These are phyloP conservation scores for Aquilaria sinensis DNA, from an alignment of 345 rosid genomes.

Conservation along the genomic window DNA sequence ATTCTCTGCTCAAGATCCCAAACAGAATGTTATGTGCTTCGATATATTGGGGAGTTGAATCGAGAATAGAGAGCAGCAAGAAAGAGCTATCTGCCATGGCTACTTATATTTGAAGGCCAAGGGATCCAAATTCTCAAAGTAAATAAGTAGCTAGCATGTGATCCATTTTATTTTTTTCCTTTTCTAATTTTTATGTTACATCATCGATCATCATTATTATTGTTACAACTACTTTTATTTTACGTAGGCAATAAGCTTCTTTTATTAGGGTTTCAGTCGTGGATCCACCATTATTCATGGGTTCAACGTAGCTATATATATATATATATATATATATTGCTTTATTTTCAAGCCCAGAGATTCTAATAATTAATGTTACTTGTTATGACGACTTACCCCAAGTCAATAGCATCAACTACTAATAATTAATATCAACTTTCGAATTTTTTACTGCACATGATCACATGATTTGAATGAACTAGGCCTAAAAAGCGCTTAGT, in stretches of 20 bases:
- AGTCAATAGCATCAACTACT: no score
- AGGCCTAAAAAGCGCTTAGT: no score
- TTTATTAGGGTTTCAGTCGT: neutral
- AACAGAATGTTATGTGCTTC: neutral
- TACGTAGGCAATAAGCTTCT: neutral
- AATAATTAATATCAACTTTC: no score
- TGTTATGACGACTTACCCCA: no score
- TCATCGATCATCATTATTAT: neutral
- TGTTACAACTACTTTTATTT: neutral
- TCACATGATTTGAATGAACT: no score
- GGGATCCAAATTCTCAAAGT: neutral
- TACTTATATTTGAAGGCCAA: neutral
- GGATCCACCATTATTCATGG: conserved; percentile 8
- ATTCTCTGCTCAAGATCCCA: conserved; percentile 4
- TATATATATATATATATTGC: no score
- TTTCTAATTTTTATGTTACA: neutral
- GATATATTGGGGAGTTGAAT: no score
- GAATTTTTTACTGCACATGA: no score
- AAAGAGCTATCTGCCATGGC: neutral
- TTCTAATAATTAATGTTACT: no score
- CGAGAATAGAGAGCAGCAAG: neutral
- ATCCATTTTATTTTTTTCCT: no score
- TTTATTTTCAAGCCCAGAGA: no score
- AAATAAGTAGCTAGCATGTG: neutral
- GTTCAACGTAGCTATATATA: conserved; percentile 13